Evolutionary conservation across 2,329 filamentous ascomycete species (phyloP).

Genomic region (Zarea fungicola): DNA sequence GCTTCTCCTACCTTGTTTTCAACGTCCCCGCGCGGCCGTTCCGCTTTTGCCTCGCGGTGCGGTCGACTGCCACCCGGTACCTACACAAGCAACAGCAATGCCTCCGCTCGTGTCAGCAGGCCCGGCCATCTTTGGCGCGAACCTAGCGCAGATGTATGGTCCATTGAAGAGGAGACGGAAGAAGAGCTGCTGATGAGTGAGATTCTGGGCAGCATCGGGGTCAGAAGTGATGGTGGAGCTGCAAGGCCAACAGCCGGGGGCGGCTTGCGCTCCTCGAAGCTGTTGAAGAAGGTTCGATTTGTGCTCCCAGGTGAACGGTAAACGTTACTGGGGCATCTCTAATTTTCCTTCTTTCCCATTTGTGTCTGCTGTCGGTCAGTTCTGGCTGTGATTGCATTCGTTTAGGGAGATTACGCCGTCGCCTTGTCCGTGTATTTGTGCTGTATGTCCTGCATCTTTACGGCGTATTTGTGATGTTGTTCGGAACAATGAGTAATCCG

Average conservation of each 20-base stretch:
- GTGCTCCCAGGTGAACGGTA: conserved; percentile 40
- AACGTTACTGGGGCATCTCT: neutral
- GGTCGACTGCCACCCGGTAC: conserved; percentile 24
- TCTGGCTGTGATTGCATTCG: neutral
- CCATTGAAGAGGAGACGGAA: conserved; percentile 55
- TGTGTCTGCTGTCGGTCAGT: neutral
- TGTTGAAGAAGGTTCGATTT: conserved; percentile 53
- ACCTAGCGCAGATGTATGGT: conserved; percentile 56
- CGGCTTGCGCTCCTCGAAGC: conserved; percentile 39
- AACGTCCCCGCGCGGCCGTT: conserved; percentile 25
- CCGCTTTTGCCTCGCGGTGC: neutral
- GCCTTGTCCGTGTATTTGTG: neutral
- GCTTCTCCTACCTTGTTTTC: conserved; percentile 25
- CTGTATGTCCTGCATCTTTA: neutral
- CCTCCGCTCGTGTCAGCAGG: conserved; percentile 28
- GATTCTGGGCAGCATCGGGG: conserved; percentile 28
- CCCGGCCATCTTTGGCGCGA: conserved; percentile 47
- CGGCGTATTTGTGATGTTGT: conserved; percentile 1
- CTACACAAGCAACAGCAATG: conserved; percentile 26
- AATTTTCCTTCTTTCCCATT: neutral
- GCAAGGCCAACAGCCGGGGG: conserved; percentile 20
- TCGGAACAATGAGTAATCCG: too few relatives aligned
- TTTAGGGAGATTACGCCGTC: neutral
- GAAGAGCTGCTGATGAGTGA: conserved; percentile 45
- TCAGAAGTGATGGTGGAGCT: conserved; percentile 25